phyloP scores from a whole-genome alignment of 305 asterid species.

The Caryopteris hybrid region DNA sequence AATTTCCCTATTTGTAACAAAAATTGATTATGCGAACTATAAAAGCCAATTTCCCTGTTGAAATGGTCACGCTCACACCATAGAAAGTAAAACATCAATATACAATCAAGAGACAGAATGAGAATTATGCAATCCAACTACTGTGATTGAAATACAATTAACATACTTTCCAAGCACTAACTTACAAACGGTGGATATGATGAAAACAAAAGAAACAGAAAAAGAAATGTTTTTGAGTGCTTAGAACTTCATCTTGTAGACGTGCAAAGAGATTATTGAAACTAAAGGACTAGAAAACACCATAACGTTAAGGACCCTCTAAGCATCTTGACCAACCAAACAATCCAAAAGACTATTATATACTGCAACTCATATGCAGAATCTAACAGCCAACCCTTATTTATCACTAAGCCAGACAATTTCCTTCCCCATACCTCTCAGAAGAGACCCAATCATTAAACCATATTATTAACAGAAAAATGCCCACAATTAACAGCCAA shows the following conservation, averaged over 20 bases:
- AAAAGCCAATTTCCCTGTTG: neutral
- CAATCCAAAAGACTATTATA: neutral
- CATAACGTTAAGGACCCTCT: neutral
- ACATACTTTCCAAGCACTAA: neutral
- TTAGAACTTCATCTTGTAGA: neutral
- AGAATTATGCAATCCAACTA: neutral
- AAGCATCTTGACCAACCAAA: neutral
- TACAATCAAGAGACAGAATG: neutral
- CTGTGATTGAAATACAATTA: neutral
- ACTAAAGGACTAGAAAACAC: neutral
- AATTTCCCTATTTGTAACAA: neutral
- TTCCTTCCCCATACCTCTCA: neutral
- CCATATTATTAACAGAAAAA: neutral
- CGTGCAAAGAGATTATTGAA: neutral
- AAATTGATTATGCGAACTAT: neutral
- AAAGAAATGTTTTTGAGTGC: neutral
- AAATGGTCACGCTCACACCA: neutral
- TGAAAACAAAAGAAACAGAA: neutral
- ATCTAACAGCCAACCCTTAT: neutral
- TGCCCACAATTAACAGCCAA: neutral
- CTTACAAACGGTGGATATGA: neutral
- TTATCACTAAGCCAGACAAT: neutral
- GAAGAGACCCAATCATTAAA: neutral
- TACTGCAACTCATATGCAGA: neutral
- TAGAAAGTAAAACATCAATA: neutral